Conservation (phyloP, 2,329 filamentous ascomycete species). For the Aulographum hederae region DNA sequence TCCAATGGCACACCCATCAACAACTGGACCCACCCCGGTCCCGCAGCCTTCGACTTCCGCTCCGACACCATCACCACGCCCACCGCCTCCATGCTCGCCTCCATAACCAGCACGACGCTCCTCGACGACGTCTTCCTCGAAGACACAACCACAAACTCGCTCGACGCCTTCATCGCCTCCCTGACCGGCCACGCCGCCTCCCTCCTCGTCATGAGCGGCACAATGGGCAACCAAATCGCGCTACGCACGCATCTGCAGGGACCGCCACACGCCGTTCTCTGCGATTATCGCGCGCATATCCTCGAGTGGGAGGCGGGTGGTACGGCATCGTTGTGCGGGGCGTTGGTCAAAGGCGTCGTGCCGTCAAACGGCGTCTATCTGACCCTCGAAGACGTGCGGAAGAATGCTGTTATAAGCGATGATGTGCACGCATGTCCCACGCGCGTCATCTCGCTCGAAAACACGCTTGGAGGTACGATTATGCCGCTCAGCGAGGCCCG, state of each 20-base stretch:
- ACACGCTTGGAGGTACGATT: constrained; percentile 64
- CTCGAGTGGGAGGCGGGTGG: constrained; percentile 51
- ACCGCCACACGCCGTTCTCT: constrained; percentile 65
- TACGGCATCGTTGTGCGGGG: constrained; percentile 52
- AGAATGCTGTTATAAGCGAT: constrained; percentile 43
- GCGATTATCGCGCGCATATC: constrained; percentile 65
- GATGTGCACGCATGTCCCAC: constrained; percentile 69
- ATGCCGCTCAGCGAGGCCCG: constrained; percentile 56
- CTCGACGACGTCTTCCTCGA: constrained; percentile 72
- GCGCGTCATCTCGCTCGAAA: constrained; percentile 65
- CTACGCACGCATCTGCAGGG: constrained; percentile 60
- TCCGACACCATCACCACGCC: constrained; percentile 56
- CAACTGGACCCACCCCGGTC: constrained; percentile 4
- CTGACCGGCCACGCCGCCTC: constrained; percentile 60
- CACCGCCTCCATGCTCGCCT: constrained; percentile 62
- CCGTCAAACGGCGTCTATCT: constrained; percentile 56
- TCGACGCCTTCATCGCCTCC: constrained; percentile 57
- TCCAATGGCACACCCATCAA: not conserved
- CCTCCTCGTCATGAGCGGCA: constrained; percentile 72
- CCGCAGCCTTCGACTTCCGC: constrained; percentile 5
- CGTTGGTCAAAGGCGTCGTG: constrained; percentile 45
- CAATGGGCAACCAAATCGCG: constrained; percentile 85
- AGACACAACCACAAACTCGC: constrained; percentile 56
- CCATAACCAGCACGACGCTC: constrained; percentile 56
- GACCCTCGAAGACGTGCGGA: constrained; percentile 57